A percentile compares a stretch with the other conserved stretches of the same genome.
Conservation (phyloP, 2,329 filamentous ascomycete genomes). For the Aspergillus thermomutatus region DNA sequence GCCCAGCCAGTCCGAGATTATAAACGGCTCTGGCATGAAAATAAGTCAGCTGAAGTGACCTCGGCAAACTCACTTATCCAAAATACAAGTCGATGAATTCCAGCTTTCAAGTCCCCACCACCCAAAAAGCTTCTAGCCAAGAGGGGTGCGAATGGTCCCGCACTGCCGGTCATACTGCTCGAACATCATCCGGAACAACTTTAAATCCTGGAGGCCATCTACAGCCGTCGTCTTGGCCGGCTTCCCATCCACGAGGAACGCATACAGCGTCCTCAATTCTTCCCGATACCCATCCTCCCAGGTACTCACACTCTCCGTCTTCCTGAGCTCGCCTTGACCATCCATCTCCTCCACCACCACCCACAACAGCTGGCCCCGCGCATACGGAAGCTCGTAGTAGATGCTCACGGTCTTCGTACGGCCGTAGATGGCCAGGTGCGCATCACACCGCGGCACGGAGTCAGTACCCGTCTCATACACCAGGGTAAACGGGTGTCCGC, state of each 20-base stretch:
- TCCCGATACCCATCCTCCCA: conserved; percentile 37
- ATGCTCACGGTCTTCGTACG: conserved; percentile 53
- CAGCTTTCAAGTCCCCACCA: no score
- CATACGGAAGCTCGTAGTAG: conserved; percentile 56
- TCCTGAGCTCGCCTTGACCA: conserved; percentile 21
- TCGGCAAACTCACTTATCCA: background rate
- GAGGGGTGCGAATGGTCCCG: conserved; percentile 32
- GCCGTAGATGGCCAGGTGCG: conserved; percentile 47
- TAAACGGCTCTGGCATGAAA: background rate
- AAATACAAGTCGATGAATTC: background rate
- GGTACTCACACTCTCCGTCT: conserved; percentile 29
- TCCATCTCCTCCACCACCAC: conserved; percentile 39
- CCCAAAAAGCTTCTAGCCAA: conserved; percentile 19
- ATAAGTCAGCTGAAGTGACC: background rate
- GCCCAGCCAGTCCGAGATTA: background rate
- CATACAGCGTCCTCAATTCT: conserved; percentile 36
- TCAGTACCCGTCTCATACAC: conserved; percentile 58
- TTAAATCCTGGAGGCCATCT: conserved; percentile 38
- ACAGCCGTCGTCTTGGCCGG: conserved; percentile 32
- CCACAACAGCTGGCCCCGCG: conserved; percentile 54
- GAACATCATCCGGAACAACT: conserved; percentile 32
- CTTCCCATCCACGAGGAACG: conserved; percentile 28
- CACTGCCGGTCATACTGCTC: conserved; percentile 36
- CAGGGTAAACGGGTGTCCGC: conserved; percentile 45
- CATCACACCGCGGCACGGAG: conserved; percentile 44